Conservation (phyloP, 805 yeast genomes). For the Ogataea allantospora region DNA sequence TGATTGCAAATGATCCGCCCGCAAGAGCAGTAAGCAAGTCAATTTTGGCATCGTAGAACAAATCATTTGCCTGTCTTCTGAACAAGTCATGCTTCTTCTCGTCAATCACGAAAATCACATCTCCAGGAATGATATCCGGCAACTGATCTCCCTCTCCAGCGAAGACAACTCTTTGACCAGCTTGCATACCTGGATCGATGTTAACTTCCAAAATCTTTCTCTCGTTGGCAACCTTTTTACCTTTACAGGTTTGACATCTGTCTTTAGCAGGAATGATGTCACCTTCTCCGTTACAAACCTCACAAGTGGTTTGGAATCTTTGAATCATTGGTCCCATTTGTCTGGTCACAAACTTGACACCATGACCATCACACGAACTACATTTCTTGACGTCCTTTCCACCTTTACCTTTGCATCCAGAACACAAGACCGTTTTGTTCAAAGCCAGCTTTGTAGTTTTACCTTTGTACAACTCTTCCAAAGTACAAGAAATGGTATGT, state of each 20-base stretch:
- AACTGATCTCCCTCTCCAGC: slow-evolving; percentile 97
- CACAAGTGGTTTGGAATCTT: slow-evolving; percentile 94
- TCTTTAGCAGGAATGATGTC: slow-evolving; percentile 83
- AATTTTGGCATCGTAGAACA: slow-evolving; percentile 79
- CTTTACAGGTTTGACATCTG: slow-evolving; percentile 82
- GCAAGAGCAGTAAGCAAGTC: slow-evolving; percentile 94
- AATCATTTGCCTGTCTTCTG: slow-evolving; percentile 86
- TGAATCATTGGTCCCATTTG: slow-evolving; percentile 99
- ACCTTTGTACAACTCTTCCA: slow-evolving; percentile 94
- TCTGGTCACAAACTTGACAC: slow-evolving; percentile 87
- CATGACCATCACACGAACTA: slow-evolving; percentile 84
- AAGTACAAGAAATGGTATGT: slow-evolving; percentile 78
- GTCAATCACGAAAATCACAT: slow-evolving; percentile 86
- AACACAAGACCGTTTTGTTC: slow-evolving; percentile 87
- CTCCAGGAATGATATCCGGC: slow-evolving; percentile 94
- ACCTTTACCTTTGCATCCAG: slow-evolving; percentile 89
- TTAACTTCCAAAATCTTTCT: slow-evolving; percentile 93
- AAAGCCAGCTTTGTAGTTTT: slow-evolving; percentile 91
- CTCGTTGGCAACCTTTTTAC: slow-evolving; percentile 83
- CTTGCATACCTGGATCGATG: slow-evolving; percentile 95
- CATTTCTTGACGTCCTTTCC: slow-evolving; percentile 92
- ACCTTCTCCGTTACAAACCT: slow-evolving; percentile 89
- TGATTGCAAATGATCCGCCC: slow-evolving; percentile 87
- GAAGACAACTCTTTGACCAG: slow-evolving; percentile 88
- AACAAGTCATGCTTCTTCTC: slow-evolving; percentile 84